These are phyloP conservation scores for Neurospora tetraspora DNA, from an alignment of 495 filamentous ascomycete genomes.

Conservation along the genomic window DNA sequence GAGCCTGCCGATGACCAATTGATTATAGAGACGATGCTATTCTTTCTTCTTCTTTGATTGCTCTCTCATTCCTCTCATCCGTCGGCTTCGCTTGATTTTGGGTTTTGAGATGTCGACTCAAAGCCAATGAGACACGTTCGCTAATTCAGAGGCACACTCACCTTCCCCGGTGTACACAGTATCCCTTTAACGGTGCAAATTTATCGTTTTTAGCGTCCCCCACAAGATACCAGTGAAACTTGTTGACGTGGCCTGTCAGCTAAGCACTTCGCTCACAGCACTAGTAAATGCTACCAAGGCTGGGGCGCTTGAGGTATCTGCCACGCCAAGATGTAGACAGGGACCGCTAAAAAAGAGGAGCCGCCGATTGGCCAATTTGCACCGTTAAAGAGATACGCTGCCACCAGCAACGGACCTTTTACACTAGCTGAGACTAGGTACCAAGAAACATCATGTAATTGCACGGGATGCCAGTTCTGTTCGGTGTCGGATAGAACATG, in stretches of 20 bases:
- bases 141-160: background rate
- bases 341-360: too few species aligned
- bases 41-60: background rate
- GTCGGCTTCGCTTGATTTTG: background rate
- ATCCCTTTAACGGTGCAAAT: too few species aligned
- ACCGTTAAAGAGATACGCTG: background rate
- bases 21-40: background rate
- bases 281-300: too few species aligned
- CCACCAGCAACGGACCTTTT: background rate
- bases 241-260: too few species aligned
- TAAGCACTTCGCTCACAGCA: too few species aligned
- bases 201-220: too few species aligned
- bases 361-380: too few species aligned
- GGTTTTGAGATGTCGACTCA: background rate
- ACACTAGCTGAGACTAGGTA: background rate
- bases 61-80: background rate
- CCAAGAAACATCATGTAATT: background rate
- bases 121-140: background rate
- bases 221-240: too few species aligned
- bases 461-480: background rate
- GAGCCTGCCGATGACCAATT: background rate
- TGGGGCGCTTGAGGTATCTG: too few species aligned
- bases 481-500: background rate
- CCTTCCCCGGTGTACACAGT: background rate
- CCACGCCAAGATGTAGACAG: too few species aligned